Conservation (phyloP, 768 basidiomycete species). For the Amanita exitialis region DNA sequence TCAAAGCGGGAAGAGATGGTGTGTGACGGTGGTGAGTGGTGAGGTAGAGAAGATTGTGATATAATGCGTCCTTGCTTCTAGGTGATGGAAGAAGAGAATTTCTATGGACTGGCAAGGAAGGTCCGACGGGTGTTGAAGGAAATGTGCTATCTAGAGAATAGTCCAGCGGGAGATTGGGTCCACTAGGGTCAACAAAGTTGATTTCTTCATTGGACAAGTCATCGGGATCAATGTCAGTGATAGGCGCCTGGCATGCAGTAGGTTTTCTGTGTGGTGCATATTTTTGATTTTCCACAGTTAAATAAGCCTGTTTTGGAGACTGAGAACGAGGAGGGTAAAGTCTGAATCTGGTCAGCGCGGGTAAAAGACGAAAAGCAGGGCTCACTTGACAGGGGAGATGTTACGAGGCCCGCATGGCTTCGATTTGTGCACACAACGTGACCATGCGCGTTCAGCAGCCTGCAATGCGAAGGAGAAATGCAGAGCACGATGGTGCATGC, state of each 20-base stretch:
- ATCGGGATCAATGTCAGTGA: constrained; percentile 12
- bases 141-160: neutral
- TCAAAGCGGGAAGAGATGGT: constrained; percentile 24
- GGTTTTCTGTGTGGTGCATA: neutral
- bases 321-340: neutral
- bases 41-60: constrained; percentile 32
- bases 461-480: constrained; percentile 27
- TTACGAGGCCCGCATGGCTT: neutral
- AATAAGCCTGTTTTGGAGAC: neutral
- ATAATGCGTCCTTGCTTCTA: constrained; percentile 24
- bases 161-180: constrained; percentile 1
- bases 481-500: constrained; percentile 40
- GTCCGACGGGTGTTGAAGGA: neutral
- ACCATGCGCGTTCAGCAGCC: constrained; percentile 43
- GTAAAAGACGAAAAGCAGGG: neutral
- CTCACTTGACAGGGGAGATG: neutral
- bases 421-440: constrained; percentile 11
- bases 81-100: constrained; percentile 13
- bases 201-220: constrained; percentile 16
- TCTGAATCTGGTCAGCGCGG: neutral
- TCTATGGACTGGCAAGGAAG: neutral
- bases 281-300: neutral
- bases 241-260: neutral
- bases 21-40: constrained; percentile 19
- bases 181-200: constrained; percentile 16